phyloP scores from a whole-genome alignment of 2,329 filamentous ascomycete species.

The Beauveria asiatica region DNA sequence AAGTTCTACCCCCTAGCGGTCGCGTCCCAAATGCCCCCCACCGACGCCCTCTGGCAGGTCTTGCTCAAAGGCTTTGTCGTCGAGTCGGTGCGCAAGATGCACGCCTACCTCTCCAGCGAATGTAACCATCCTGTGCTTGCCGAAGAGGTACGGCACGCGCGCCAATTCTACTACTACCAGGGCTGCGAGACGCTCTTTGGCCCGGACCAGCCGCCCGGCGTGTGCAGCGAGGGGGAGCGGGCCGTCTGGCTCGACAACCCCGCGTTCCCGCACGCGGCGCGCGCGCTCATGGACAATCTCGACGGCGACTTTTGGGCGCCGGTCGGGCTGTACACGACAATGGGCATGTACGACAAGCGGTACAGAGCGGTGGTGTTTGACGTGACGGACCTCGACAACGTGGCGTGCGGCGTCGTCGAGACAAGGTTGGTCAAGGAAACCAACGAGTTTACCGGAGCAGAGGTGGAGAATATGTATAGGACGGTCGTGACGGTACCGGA shows the following conservation, averaged over 20 bases:
- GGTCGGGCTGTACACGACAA: background rate
- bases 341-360: background rate
- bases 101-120: background rate
- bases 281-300: background rate
- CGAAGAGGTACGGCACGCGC: background rate
- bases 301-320: background rate
- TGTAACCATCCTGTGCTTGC: background rate
- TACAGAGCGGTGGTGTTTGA: background rate
- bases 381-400: background rate
- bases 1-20: background rate
- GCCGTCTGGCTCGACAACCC: background rate
- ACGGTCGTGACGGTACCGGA: background rate
- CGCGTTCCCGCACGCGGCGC: background rate
- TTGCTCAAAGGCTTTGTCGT: background rate
- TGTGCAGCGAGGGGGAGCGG: background rate
- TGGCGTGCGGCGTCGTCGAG: background rate
- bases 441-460: accelerated
- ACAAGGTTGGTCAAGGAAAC: background rate
- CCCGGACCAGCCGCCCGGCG: background rate
- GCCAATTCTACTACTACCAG: background rate
- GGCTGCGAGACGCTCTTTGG: background rate
- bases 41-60: background rate
- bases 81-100: background rate
- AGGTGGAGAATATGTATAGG: too few relatives aligned
- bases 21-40: background rate